A percentile compares a stretch with the other conserved stretches of the same genome.
phyloP scores from a whole-genome alignment of 352 stramenopile species.

The Globisporangium viniferum region DNA sequence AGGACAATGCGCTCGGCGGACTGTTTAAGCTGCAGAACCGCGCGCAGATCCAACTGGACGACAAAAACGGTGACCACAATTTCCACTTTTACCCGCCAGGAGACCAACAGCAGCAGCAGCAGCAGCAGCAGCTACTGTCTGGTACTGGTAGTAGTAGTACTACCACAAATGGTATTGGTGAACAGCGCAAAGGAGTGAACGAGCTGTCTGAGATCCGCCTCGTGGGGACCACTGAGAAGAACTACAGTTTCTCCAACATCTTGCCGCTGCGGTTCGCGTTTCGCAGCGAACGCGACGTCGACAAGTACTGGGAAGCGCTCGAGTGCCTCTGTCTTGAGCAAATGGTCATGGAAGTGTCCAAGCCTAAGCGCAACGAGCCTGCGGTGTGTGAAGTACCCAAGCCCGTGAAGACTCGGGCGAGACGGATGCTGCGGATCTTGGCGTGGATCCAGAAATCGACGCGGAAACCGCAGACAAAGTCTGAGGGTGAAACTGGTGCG shows the following conservation, averaged over 20 bases:
- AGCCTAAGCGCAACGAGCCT: constrained; percentile 48
- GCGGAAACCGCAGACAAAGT: constrained; percentile 32
- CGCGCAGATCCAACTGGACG: constrained; percentile 52
- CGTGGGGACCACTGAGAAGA: constrained; percentile 62
- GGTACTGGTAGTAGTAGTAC: not conserved
- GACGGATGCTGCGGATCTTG: constrained; percentile 65
- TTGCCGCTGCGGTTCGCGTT: constrained; percentile 62
- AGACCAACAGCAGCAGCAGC: constrained; percentile 3
- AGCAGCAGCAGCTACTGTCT: not conserved
- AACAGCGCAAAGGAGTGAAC: constrained; percentile 22
- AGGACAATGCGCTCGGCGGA: constrained; percentile 69
- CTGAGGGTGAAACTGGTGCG: not conserved
- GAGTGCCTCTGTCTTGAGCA: constrained; percentile 78
- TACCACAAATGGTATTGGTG: not conserved
- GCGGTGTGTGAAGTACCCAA: constrained; percentile 59
- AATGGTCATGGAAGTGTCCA: constrained; percentile 75
- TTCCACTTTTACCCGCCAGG: constrained; percentile 6
- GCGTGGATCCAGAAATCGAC: constrained; percentile 67
- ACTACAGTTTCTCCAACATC: constrained; percentile 60
- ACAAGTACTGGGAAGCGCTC: constrained; percentile 74
- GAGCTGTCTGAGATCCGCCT: constrained; percentile 33
- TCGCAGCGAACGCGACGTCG: constrained; percentile 34
- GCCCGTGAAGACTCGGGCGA: constrained; percentile 51
- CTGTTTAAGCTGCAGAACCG: constrained; percentile 59
- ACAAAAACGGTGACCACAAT: constrained; percentile 19